phyloP scores from a whole-genome alignment of 208 protist species.

The Cochliopodium minus region DNA sequence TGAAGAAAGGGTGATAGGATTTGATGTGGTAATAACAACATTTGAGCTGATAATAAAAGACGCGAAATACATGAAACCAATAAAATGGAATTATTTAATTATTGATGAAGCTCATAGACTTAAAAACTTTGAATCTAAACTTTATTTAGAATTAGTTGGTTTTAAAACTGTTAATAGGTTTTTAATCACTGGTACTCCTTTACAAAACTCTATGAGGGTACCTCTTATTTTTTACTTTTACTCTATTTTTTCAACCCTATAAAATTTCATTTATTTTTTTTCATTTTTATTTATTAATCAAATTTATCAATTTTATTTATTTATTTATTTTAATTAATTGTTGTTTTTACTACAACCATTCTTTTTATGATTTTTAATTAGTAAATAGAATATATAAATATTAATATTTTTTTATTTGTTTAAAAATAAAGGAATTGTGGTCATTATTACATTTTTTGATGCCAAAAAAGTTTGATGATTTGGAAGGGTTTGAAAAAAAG shows the following conservation, averaged over 20 bases:
- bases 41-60: slow-evolving; percentile 51
- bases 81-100: slow-evolving; percentile 42
- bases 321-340: too few relatives aligned
- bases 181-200: slow-evolving; percentile 52
- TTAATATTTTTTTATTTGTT: too few relatives aligned
- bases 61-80: slow-evolving; percentile 12
- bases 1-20: slow-evolving; percentile 29
- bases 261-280: too few relatives aligned
- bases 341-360: too few relatives aligned
- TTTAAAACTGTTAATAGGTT: slow-evolving; percentile 35
- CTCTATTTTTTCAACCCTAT: too few relatives aligned
- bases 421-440: slow-evolving; percentile 55
- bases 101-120: slow-evolving; percentile 69
- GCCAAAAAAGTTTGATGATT: slow-evolving; percentile 38
- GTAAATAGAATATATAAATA: too few relatives aligned
- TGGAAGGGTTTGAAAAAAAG: slow-evolving; percentile 12
- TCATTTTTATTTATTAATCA: too few relatives aligned
- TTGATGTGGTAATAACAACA: slow-evolving; percentile 61
- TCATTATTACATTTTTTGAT: slow-evolving; percentile 56
- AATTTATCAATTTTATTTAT: too few relatives aligned
- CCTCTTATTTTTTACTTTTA: too few relatives aligned
- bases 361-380: too few relatives aligned
- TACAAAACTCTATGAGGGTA: slow-evolving; percentile 48
- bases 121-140: slow-evolving; percentile 48
- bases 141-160: slow-evolving; percentile 30